phyloP scores from a whole-genome alignment of 345 rosid species.

The Brassica carinata region DNA sequence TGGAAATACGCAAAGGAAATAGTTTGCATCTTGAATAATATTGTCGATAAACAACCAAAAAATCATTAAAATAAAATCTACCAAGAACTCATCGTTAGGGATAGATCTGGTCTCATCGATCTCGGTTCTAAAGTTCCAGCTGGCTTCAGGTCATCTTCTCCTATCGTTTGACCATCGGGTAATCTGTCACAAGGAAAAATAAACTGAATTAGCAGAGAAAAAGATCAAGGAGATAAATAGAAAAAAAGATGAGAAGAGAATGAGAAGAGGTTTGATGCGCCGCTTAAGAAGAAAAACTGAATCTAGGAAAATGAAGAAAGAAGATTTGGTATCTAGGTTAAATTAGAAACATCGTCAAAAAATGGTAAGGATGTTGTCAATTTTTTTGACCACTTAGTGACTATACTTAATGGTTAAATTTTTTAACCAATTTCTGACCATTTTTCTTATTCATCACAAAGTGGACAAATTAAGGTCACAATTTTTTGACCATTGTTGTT shows the following conservation, averaged over 20 bases:
- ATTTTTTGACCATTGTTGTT: neutral
- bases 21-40: slow-evolving; percentile 6
- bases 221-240: too few species aligned
- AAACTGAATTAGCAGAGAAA: neutral
- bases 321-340: neutral
- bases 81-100: neutral
- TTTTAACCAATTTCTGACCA: too few species aligned
- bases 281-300: neutral
- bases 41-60: neutral
- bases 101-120: neutral
- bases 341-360: neutral
- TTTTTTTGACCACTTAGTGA: too few species aligned
- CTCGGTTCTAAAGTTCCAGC: neutral
- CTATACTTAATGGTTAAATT: too few species aligned
- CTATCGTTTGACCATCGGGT: neutral
- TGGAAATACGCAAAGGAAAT: neutral
- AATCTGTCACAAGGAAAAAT: neutral
- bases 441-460: too few species aligned
- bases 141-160: neutral
- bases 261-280: neutral
- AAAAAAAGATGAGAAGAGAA: too few species aligned
- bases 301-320: neutral
- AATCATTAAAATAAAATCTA: neutral
- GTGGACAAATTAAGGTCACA: too few species aligned
- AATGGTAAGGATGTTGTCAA: too few species aligned